Base-by-base conservation (phyloP, 2,329 filamentous ascomycete genomes). In the Corynespora cassiicola region DNA sequence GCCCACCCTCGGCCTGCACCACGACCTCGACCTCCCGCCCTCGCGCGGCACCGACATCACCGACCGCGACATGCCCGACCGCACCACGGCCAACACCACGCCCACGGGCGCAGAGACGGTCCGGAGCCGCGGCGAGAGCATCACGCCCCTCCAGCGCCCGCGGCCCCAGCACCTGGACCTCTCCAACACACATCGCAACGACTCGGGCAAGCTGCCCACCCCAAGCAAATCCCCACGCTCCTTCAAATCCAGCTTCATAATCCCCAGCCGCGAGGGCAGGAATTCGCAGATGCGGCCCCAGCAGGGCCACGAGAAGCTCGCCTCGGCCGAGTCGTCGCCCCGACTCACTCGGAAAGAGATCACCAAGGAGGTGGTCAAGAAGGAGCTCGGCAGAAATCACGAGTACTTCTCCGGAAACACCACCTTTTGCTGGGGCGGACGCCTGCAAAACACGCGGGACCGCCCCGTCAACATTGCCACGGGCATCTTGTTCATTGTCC, bases 351-450 rank as follows among this genome's bases (percentile, higher is more conserved):
- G 59, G 12, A 65, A 50, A 41, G 77, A 82, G 43, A 63, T 64
- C 10, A 54, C 54, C 8, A 66, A 66, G 31, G 54, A 58, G 27
- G 68, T 61, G 31, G 52, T 72, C 17, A 72, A 72, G 29, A 51
- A 66, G 16, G 69, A 75, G 22, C 61, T 80, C 38, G 84, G 88
- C 34, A 85, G 80, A 51, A 96, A 96, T 56, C 87, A 92, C 69
- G 83, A 97, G 65, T 96, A 96, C 66, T 97, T 96, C 59, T 82
- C 88, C 28, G 94, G 94, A 29, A 99, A 97, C 62, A 96, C 90
- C 0, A 76, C 90, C 16, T 99, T 99, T 63, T 96, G 85, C 66
- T 77, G 88, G 42, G 87, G 88, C 21, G 94, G 94, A 6, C 81
- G 94, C 42, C 77, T 94, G 44, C 89, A 96, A 62, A 96, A 97